These are phyloP conservation scores for Thelephora aurantiotincta DNA, from an alignment of 768 basidiomycete genomes.

Conservation along the genomic window DNA sequence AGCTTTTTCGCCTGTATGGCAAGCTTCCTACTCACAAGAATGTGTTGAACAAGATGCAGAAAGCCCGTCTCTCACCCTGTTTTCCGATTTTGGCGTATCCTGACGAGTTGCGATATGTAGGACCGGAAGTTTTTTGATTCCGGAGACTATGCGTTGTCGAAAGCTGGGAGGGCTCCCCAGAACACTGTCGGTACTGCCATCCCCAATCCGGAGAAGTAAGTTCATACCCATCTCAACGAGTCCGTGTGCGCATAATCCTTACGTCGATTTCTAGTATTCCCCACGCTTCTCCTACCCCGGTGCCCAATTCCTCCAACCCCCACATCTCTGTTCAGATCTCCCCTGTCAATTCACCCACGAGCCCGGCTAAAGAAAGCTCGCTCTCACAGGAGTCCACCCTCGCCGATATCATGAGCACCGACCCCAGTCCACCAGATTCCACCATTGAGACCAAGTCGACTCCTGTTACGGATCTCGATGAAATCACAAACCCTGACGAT, in stretches of 20 bases:
- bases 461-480: too few species aligned
- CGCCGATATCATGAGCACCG: too few species aligned
- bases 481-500: too few species aligned
- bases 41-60: constrained; percentile 87
- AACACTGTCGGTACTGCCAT: constrained; percentile 89
- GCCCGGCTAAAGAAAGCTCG: constrained; percentile 49
- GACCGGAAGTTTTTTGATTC: constrained; percentile 99
- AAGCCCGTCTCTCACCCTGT: constrained; percentile 33
- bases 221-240: constrained; percentile 8
- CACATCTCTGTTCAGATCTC: constrained; percentile 44
- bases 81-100: constrained; percentile 4
- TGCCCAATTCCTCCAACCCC: constrained; percentile 5
- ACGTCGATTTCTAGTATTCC: constrained; percentile 42
- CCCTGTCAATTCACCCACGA: constrained; percentile 45
- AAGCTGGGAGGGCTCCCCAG: constrained; percentile 85
- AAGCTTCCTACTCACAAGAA: constrained; percentile 92
- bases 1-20: constrained; percentile 89
- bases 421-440: too few species aligned
- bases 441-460: too few species aligned
- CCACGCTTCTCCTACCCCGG: constrained; percentile 67
- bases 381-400: constrained; percentile 12
- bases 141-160: constrained; percentile 94
- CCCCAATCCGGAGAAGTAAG: constrained; percentile 94
- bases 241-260: constrained; percentile 1
- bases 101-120: constrained; percentile 25